Evolutionary conservation across 1,284 basidiomycete genomes (phyloP).

Genomic region (Gomphus bonarii): DNA sequence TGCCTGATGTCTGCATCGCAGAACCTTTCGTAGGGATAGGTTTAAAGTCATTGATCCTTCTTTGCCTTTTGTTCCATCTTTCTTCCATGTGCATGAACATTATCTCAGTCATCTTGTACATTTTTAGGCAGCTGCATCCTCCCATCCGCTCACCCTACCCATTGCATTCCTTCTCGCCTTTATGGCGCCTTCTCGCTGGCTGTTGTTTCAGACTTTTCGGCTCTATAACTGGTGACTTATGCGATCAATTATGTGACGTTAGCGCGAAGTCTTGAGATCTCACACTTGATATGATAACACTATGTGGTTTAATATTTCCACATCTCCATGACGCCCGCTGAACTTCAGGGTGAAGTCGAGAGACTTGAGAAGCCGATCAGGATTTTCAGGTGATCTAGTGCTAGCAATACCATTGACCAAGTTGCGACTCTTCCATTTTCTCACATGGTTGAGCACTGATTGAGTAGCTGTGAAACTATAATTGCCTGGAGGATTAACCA

Average conservation of each 20-base stretch:
- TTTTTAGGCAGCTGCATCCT: not conserved
- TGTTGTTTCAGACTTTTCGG: not conserved
- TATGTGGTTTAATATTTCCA: not conserved
- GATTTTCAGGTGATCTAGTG: too few species aligned
- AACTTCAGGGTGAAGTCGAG: too few species aligned
- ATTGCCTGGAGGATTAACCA: not conserved
- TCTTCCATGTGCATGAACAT: not conserved
- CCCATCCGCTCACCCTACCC: not conserved
- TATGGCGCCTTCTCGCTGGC: not conserved
- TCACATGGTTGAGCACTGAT: too few species aligned
- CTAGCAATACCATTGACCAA: too few species aligned
- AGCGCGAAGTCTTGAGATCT: not conserved
- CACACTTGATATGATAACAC: not conserved
- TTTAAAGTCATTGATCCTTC: not conserved
- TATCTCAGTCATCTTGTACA: not conserved
- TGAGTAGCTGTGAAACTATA: not conserved
- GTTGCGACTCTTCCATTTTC: too few species aligned
- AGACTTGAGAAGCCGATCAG: too few species aligned
- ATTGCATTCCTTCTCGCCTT: not conserved
- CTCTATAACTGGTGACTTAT: slow-evolving; percentile 1
- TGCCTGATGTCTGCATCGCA: not conserved
- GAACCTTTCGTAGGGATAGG: not conserved
- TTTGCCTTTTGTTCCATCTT: not conserved
- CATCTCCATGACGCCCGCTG: not conserved
- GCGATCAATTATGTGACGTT: not conserved